These are phyloP conservation scores for Hibiscus syriacus DNA, from an alignment of 345 rosid species.

Conservation along the genomic window DNA sequence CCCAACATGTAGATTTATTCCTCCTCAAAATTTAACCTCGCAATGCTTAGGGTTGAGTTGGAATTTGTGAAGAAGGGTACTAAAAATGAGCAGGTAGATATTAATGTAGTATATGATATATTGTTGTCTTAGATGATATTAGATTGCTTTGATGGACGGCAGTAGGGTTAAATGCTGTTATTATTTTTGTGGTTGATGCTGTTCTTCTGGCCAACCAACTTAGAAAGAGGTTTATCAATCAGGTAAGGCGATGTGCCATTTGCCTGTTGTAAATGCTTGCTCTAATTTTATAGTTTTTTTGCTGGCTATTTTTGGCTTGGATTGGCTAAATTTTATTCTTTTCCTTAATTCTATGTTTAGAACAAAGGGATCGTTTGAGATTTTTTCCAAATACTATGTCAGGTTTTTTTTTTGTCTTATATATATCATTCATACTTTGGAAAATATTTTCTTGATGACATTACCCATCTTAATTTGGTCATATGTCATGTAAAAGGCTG, in stretches of 20 bases:
- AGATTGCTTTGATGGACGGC: not conserved
- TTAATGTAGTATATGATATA: slow-evolving; percentile 8
- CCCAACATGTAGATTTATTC: slow-evolving; percentile 49
- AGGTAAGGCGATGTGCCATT: slow-evolving; percentile 33
- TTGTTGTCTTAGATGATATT: not conserved
- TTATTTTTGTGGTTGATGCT: slow-evolving; percentile 65
- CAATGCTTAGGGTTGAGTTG: slow-evolving; percentile 73
- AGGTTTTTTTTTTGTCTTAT: not conserved
- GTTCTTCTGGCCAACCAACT: slow-evolving; percentile 69
- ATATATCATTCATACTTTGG: not conserved
- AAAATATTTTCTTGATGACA: not conserved
- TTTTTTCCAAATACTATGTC: not conserved
- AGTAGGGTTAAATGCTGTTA: not conserved
- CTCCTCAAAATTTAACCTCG: slow-evolving; percentile 71
- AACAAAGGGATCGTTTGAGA: not conserved
- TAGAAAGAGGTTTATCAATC: slow-evolving; percentile 65
- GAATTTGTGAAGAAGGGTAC: slow-evolving; percentile 93
- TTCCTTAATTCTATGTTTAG: not conserved
- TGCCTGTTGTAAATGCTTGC: not conserved
- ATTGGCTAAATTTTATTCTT: not conserved
- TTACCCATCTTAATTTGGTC: not conserved
- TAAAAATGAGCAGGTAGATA: slow-evolving; percentile 68
- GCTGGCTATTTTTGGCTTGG: not conserved
- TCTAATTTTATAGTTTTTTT: not conserved
- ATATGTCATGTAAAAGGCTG: not conserved